Base-by-base conservation (phyloP, 2,329 filamentous ascomycete species). In the Fusarium decemcellulare region DNA sequence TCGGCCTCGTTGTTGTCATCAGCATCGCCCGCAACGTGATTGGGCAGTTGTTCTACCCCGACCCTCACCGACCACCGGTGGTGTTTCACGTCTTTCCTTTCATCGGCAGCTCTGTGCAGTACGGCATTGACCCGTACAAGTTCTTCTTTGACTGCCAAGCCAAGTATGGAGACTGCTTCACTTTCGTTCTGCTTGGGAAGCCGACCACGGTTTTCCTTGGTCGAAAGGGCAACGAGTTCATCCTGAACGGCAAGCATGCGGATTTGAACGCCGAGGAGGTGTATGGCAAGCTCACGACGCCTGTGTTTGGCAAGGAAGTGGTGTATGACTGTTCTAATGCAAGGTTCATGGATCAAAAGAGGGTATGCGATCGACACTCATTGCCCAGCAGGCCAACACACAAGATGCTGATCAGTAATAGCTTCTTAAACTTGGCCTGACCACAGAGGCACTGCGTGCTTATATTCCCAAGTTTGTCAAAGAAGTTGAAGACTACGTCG, bases 321-420 rank as follows among this genome's bases (percentile, higher is more conserved):
- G 92, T 97, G 29, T 97, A 97, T 78, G 93, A 97, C 78, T 96
- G 93, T 80, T 92, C 93, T 11, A 97, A 96, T 79, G 86, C 93
- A 47, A 95, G 96, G 80, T 87, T 97, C 72, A 96, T 97, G 94
- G 94, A 97, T 82, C 94, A 97, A 84, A 97, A 97, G 85, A 95
- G 95, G 87, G 92, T 93, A 80, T 61, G 81, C n/a, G 3, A 10
- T 40, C n/a, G 0, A 8, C 3, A 5, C 9, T 2, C 2, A 9
- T 8, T 14, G 10, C 1, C 15, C 11, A 2, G 16, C 8, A 46
- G 4, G 4, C 14, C 8, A 4, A 2, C 5, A 8, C 27, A 16
- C 2, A 12, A 1, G 0, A 8, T 51, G 9, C 46, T 58, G 4
- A 30, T 39, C 14, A 16, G 14, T 3, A 23, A 0, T 59, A 88